Evolutionary conservation across 2,329 filamentous ascomycete species (phyloP), one percentile per base, ranked within the genome.

Genomic region (Pestalotiopsis sp.): DNA sequence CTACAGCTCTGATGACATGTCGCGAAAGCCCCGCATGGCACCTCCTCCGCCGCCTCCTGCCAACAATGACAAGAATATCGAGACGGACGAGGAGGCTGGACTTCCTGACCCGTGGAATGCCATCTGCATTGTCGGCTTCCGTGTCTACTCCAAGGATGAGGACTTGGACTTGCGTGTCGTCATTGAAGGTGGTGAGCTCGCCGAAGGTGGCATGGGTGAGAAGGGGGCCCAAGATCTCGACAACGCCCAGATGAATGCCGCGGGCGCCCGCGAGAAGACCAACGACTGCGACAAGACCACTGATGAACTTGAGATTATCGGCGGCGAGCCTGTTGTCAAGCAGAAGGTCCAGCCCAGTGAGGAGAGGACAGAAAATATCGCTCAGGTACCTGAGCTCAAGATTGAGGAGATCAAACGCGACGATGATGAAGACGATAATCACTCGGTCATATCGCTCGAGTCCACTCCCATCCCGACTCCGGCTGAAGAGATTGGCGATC

Each of bases 1-100:
- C 36, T 90, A 89, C 76, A 87, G 85, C 69, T 85, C 83, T 65
- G 88, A 90, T 71, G 87, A 90, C 72, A 84, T 87, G 77, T 82
- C 84, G 0, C 83, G 84, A 67, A 86, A 86, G 75, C 86, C 84
- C 4, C 82, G 84, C 17, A 75, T 81, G 57, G 75, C 79, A 2
- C 78, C 80, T 1, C 61, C 74, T 1, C 61, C 72, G 6, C 57
- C 74, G 2, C 61, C 73, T 4, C 66, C 78, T 13, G 71, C 70
- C 1, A 77, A 69, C 31, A 75, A 69, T 12, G 76, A 76, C 12
- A 69, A 75, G 13, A 70, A 67, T 7, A 78, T 77, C 0, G 79
- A 81, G 71, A 79, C 75, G 7, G 77, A 79, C 49, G 78, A 81
- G 0, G 86, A 89, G 69, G 83, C 73, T 78, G 67, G 69, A 1